phyloP scores from a whole-genome alignment of 1,139 yeast species.

The Yamadazyma trypodendri region DNA sequence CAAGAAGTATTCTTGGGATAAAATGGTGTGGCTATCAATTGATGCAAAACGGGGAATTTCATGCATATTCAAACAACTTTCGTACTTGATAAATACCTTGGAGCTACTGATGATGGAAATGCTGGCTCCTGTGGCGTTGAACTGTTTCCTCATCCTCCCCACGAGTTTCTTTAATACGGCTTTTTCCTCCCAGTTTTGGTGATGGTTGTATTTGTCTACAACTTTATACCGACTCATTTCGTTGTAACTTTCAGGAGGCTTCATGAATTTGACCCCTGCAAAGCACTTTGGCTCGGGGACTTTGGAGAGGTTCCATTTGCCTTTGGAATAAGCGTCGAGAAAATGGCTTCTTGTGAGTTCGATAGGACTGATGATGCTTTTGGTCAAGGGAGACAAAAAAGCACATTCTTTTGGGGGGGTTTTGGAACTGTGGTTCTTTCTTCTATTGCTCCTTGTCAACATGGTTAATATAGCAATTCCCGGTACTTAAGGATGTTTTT shows the following conservation, averaged over 20 bases:
- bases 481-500: too few species aligned
- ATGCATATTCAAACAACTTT: conserved; percentile 44
- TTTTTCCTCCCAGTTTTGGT: conserved; percentile 53
- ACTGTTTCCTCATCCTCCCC: conserved; percentile 31
- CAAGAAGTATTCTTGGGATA: conserved; percentile 54
- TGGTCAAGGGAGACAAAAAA: conserved; percentile 22
- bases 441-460: conserved; percentile 10
- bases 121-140: conserved; percentile 51
- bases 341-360: conserved; percentile 58
- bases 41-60: conserved; percentile 56
- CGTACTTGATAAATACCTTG: conserved; percentile 49
- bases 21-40: conserved; percentile 64
- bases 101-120: conserved; percentile 55
- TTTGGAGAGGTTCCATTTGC: conserved; percentile 55
- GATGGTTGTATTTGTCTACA: conserved; percentile 40
- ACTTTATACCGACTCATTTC: conserved; percentile 42
- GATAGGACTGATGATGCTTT: conserved; percentile 26
- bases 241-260: conserved; percentile 56
- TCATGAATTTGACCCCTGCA: conserved; percentile 46
- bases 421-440: background rate
- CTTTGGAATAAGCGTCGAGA: conserved; percentile 58
- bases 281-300: conserved; percentile 58
- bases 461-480: conserved; percentile 3
- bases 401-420: background rate
- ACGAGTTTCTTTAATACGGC: conserved; percentile 39